Conservation (phyloP, 441 rosid species). For the Erodium trifolium region DNA sequence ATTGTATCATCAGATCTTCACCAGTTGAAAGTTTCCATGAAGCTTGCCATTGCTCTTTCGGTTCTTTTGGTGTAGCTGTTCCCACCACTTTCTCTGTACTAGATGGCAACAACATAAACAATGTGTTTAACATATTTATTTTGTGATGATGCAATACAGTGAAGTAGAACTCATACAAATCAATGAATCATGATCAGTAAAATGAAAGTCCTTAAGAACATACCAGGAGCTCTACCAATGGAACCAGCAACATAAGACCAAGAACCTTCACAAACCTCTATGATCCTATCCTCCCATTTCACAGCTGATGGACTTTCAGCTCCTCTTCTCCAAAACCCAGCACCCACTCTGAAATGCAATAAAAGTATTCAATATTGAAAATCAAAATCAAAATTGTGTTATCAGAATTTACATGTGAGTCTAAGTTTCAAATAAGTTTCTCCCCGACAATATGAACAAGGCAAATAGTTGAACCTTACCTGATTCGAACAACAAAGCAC, state of each 20-base stretch:
- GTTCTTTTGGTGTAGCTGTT: slow-evolving; percentile 61
- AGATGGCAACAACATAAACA: slow-evolving; percentile 34
- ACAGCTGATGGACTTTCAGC: slow-evolving; percentile 63
- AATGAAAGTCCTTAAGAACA: slow-evolving; percentile 17
- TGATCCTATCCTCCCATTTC: slow-evolving; percentile 62
- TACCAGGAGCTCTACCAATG: slow-evolving; percentile 89
- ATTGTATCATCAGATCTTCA: slow-evolving; percentile 46
- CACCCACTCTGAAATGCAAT: slow-evolving; percentile 45
- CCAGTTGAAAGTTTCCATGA: slow-evolving; percentile 77
- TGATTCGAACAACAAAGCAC: slow-evolving; percentile 63
- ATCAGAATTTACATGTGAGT: background rate
- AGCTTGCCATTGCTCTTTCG: slow-evolving; percentile 45
- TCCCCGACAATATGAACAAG: background rate
- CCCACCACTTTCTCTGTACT: slow-evolving; percentile 85
- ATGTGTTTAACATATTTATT: slow-evolving; percentile 13
- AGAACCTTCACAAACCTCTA: slow-evolving; percentile 75
- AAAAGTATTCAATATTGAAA: background rate
- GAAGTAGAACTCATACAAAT: no score
- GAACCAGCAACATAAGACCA: slow-evolving; percentile 86
- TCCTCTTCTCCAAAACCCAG: slow-evolving; percentile 77
- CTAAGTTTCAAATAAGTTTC: no score
- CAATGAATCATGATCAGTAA: no score
- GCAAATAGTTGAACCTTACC: slow-evolving; percentile 31
- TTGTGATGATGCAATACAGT: no score
- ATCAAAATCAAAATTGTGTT: background rate